Conservation (phyloP, 2,329 filamentous ascomycete species). For the Beauveria sp. region DNA sequence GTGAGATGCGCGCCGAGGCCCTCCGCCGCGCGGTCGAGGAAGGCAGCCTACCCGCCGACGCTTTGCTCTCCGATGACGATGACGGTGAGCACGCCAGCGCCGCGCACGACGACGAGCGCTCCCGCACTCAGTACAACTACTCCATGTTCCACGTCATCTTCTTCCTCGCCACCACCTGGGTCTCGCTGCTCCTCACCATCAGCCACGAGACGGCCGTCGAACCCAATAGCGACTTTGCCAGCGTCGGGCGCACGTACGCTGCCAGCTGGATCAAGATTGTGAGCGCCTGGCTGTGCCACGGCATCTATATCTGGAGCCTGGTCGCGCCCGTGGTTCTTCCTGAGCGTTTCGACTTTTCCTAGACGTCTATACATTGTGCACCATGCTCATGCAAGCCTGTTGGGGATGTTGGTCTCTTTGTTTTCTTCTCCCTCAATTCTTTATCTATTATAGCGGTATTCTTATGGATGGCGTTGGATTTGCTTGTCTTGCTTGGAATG, state of each 20-base stretch:
- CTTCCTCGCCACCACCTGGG: constrained; percentile 92
- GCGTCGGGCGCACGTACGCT: constrained; percentile 91
- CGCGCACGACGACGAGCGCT: constrained; percentile 78
- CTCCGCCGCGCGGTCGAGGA: constrained; percentile 88
- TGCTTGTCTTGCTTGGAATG: too few relatives aligned
- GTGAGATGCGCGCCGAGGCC: constrained; percentile 89
- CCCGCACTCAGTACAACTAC: constrained; percentile 92
- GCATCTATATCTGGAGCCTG: constrained; percentile 87
- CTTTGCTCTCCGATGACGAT: constrained; percentile 67
- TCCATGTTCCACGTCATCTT: constrained; percentile 95
- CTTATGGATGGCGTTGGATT: background rate
- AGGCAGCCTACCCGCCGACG: constrained; percentile 84
- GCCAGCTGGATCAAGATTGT: constrained; percentile 99
- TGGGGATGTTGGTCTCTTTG: background rate
- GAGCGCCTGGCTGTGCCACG: constrained; percentile 94
- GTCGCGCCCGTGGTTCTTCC: constrained; percentile 79
- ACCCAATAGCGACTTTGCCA: constrained; percentile 65
- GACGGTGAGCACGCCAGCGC: constrained; percentile 57
- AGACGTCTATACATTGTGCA: background rate
- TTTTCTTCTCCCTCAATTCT: background rate
- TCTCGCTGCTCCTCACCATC: constrained; percentile 77
- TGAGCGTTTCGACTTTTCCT: constrained; percentile 68
- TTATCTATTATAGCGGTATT: too few relatives aligned
- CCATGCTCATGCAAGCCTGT: background rate
- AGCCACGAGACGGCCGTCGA: constrained; percentile 60